Evolutionary conservation across 164 flowering plant species (phyloP), one percentile per base, ranked within the genome.

Genomic region (Vitis amurensis): DNA sequence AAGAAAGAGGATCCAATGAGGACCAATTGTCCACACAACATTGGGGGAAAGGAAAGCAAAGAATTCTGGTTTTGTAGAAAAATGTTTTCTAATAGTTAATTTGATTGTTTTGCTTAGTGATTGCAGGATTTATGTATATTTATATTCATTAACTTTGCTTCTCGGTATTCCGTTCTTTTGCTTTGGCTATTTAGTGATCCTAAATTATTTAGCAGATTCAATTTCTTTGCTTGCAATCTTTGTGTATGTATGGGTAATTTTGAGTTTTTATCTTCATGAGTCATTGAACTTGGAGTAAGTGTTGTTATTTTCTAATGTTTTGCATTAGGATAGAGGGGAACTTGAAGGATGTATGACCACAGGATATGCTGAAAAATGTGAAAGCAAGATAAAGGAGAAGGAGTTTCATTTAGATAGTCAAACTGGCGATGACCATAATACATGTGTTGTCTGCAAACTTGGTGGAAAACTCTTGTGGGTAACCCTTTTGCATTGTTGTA

Each of bases 391-490:
- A 23, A 73, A 65, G 31, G 60, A 47, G 63, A 47, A 68, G 50
- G 61, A 17, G n/a, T 30, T 64, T 64, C 64, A 74, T 19, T 50
- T 16, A 48, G 72, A 63, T 62, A 44, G 58, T 59, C 74, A 52
- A 63, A 12, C 37, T 3, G 78, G 64, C 55, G 61, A n/a, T 69
- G 71, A 69, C 51, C 63, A 68, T 51, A 73, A 75, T 78, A 65
- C 75, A 14, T 88, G 90, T 66, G 51, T 69, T 50, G 65, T 72
- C 63, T 89, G 94, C 78, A 82, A 80, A 51, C 81, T 68, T 69
- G 87, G 86, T 62, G 93, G 88, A 76, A 77, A 79, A 68, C 84
- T 86, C 71, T 73, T 86, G 92, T 88, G 76, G 58, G 92, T 82
- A 80, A 55, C 68, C 30, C 27, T 61, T 57, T 66, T 23, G 48